phyloP scores from a whole-genome alignment of 371 early-diverging fungal species.

The Chytridium lagenaria region DNA sequence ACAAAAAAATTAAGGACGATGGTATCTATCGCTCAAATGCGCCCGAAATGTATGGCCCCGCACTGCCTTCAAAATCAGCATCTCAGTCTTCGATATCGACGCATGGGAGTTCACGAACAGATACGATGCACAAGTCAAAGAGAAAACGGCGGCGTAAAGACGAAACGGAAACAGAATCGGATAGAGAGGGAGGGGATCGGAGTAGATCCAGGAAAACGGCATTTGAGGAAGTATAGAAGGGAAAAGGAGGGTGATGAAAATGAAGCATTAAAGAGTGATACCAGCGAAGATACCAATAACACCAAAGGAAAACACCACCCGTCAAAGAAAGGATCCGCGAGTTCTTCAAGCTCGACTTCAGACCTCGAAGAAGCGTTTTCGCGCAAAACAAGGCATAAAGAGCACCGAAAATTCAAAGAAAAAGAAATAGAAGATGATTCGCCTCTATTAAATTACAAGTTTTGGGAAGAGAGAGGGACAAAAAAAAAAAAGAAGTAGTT shows the following conservation, averaged over 20 bases:
- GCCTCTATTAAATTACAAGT: not conserved
- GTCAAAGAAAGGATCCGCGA: too few species aligned
- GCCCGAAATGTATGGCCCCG: not conserved
- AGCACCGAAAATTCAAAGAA: conserved; percentile 1
- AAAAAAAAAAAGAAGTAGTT: not conserved
- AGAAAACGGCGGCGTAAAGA: not conserved
- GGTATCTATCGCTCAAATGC: not conserved
- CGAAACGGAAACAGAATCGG: too few species aligned
- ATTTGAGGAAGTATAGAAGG: too few species aligned
- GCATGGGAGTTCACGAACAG: not conserved
- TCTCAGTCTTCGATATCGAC: not conserved
- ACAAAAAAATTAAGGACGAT: not conserved
- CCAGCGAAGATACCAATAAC: too few species aligned
- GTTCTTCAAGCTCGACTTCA: too few species aligned
- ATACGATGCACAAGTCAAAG: not conserved
- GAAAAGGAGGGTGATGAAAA: too few species aligned
- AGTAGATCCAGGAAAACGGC: too few species aligned
- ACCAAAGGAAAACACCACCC: too few species aligned
- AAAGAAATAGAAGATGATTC: not conserved
- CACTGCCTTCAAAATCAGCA: not conserved
- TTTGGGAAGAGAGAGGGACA: not conserved
- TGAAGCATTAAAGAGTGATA: too few species aligned
- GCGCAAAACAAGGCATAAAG: not conserved
- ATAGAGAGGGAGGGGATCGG: too few species aligned
- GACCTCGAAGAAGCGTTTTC: too few species aligned